Evolutionary conservation across 306 rosid genomes (phyloP).

Genomic region (Benincasa hispida): DNA sequence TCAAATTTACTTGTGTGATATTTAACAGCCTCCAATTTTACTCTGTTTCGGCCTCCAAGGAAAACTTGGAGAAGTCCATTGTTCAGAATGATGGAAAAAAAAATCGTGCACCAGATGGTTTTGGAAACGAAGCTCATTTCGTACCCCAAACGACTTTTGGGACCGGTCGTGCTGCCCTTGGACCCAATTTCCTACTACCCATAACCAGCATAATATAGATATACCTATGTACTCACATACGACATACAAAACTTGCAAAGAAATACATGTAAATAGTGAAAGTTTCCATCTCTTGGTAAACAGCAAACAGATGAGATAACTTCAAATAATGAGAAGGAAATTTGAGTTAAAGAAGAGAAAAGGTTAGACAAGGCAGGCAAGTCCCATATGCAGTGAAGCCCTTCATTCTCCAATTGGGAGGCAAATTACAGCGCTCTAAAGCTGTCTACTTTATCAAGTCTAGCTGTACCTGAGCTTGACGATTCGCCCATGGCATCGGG

Average conservation of each 20-base stretch:
- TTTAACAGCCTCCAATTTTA: not conserved
- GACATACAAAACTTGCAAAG: not conserved
- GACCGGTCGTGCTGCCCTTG: too few relatives aligned
- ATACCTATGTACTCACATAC: not conserved
- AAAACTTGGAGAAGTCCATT: not conserved
- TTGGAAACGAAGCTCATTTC: too few relatives aligned
- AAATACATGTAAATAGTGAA: not conserved
- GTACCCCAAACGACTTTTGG: too few relatives aligned
- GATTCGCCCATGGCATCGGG: slow-evolving; percentile 95
- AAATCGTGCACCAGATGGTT: too few relatives aligned
- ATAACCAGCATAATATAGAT: not conserved
- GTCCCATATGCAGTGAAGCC: not conserved
- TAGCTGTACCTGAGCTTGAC: slow-evolving; percentile 82
- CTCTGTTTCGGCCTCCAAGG: not conserved
- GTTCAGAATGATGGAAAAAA: too few relatives aligned
- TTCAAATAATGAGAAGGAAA: not conserved
- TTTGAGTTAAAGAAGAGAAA: not conserved
- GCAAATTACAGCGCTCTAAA: slow-evolving; percentile 34
- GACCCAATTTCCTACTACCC: not conserved
- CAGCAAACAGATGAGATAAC: not conserved
- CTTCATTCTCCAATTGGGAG: not conserved
- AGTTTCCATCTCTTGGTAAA: not conserved
- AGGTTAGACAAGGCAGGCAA: not conserved
- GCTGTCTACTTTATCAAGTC: slow-evolving; percentile 65
- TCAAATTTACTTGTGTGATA: not conserved